Evolutionary conservation across 495 filamentous ascomycete genomes (phyloP).

Genomic region (Xylaria flabelliformis): DNA sequence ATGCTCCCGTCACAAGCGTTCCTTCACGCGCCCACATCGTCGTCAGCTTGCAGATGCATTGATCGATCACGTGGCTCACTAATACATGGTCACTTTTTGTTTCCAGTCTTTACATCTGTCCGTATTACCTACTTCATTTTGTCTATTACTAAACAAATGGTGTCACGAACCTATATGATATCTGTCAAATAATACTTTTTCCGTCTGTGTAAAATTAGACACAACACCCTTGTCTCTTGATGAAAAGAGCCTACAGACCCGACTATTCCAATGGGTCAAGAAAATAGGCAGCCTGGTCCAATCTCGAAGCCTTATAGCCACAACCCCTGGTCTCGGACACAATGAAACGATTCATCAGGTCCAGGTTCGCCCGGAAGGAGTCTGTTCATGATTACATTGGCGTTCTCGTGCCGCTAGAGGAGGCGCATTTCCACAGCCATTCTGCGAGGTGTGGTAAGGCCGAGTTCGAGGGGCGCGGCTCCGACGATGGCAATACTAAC

Average conservation of each 20-base stretch:
- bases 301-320: conserved; percentile 9
- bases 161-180: neutral
- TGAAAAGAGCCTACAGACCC: neutral
- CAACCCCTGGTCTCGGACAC: neutral
- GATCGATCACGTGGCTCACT: conserved; percentile 19
- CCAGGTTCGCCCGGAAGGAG: conserved; percentile 38
- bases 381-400: conserved; percentile 51
- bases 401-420: conserved; percentile 54
- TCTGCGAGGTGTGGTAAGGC: conserved; percentile 44
- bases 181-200: neutral
- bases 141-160: neutral
- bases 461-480: conserved; percentile 42
- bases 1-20: conserved; percentile 9
- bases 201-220: neutral
- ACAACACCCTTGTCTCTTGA: neutral
- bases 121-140: neutral
- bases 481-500: conserved; percentile 30
- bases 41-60: conserved; percentile 10
- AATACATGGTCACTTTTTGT: neutral
- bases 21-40: conserved; percentile 8
- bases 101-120: neutral
- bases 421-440: conserved; percentile 57
- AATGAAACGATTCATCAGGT: conserved; percentile 35
- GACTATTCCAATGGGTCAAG: conserved; percentile 15
- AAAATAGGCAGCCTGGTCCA: conserved; percentile 13